Conservation (phyloP, 169 alveolate genomes). For the Theileria annulata region DNA sequence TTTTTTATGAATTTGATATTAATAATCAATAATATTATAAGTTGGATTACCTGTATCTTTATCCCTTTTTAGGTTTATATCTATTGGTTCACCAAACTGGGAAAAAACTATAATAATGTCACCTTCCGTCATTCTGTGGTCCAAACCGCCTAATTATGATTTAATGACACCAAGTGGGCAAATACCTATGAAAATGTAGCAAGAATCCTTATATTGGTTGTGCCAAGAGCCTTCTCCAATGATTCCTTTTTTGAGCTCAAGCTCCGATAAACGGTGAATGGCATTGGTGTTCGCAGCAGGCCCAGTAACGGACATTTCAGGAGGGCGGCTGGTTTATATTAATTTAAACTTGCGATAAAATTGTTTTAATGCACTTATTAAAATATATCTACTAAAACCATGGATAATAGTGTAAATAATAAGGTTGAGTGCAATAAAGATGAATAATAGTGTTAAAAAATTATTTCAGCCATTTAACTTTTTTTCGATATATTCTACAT, state of each 20-base stretch:
- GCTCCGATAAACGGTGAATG: slow-evolving; percentile 70
- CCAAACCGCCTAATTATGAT: slow-evolving; percentile 80
- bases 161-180: background rate
- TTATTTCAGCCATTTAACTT: background rate
- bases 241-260: slow-evolving; percentile 73
- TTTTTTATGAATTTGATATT: background rate
- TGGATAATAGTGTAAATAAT: background rate
- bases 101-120: slow-evolving; percentile 96
- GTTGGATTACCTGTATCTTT: slow-evolving; percentile 86
- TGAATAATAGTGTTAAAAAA: background rate
- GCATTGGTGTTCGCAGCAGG: slow-evolving; percentile 66
- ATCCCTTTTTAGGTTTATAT: slow-evolving; percentile 92
- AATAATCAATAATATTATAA: too few relatives aligned
- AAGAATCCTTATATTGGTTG: slow-evolving; percentile 74
- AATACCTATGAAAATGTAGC: slow-evolving; percentile 74
- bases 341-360: background rate
- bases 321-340: background rate
- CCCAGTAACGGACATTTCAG: slow-evolving; percentile 66
- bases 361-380: background rate
- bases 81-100: slow-evolving; percentile 97
- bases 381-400: background rate
- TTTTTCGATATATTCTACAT: slow-evolving; percentile 73
- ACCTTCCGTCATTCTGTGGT: slow-evolving; percentile 95
- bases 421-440: background rate
- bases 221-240: slow-evolving; percentile 82